phyloP scores from a whole-genome alignment of 768 basidiomycete genomes.

The Pleurotus salmoneostramineus region DNA sequence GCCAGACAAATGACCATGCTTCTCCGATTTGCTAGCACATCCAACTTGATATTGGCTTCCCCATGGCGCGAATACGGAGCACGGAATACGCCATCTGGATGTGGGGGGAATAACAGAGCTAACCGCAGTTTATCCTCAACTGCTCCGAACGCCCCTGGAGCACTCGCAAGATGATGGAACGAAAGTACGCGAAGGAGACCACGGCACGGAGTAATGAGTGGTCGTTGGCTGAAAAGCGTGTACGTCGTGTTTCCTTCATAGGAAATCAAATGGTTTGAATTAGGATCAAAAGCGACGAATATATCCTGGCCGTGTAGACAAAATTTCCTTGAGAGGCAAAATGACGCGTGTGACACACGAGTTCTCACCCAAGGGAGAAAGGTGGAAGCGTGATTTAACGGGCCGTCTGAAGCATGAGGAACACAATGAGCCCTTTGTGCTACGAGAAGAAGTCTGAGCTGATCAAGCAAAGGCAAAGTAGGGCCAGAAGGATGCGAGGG shows the following conservation, averaged over 20 bases:
- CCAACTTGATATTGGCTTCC: background rate
- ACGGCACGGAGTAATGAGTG: constrained; percentile 1
- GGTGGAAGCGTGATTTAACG: background rate
- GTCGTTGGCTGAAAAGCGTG: constrained; percentile 1
- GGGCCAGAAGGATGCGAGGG: too few relatives aligned
- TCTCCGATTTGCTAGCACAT: background rate
- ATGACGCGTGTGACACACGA: constrained; percentile 2
- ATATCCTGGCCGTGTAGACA: constrained; percentile 2
- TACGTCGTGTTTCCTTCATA: constrained; percentile 1
- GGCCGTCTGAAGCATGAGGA: too few relatives aligned
- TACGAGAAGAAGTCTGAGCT: too few relatives aligned
- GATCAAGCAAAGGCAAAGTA: too few relatives aligned
- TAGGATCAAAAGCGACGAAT: background rate
- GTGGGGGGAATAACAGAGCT: background rate
- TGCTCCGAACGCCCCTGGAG: constrained; percentile 2
- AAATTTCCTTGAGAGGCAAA: constrained; percentile 3
- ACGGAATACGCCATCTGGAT: too few relatives aligned
- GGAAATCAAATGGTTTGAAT: background rate
- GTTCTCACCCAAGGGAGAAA: too few relatives aligned
- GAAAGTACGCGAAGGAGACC: background rate
- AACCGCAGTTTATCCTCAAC: constrained; percentile 10
- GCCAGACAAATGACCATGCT: background rate
- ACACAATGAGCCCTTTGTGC: too few relatives aligned
- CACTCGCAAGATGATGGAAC: background rate
- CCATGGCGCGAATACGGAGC: background rate